A percentile compares a stretch with the other conserved stretches of the same genome.
These are phyloP conservation scores for Pseudogymnoascus sp. DNA, from an alignment of 2,329 filamentous ascomycete genomes.

Conservation along the genomic window DNA sequence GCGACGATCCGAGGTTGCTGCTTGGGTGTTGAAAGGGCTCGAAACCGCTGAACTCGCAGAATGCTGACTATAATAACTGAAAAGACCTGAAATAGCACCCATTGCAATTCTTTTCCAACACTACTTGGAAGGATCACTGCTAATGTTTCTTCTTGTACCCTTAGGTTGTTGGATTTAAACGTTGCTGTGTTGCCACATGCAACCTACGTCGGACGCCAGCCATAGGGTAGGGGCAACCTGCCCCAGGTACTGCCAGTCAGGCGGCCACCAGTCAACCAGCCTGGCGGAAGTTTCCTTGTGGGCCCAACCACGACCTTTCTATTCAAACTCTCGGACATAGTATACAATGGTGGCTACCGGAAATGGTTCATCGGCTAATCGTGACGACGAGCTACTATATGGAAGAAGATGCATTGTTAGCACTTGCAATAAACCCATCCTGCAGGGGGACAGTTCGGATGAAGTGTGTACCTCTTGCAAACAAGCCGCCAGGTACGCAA, in stretches of 20 bases:
- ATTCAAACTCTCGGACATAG: background rate
- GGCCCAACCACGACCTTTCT: background rate
- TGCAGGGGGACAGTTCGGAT: background rate
- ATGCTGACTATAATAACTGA: constrained; percentile 50
- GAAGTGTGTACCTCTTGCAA: background rate
- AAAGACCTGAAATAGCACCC: constrained; percentile 61
- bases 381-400: background rate
- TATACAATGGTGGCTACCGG: background rate
- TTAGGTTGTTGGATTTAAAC: no score
- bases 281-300: background rate
- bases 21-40: constrained; percentile 11
- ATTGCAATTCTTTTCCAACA: background rate
- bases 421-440: background rate
- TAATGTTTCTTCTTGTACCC: background rate
- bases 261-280: background rate
- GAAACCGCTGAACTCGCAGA: constrained; percentile 28
- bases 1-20: constrained; percentile 10
- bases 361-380: background rate
- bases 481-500: background rate
- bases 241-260: background rate
- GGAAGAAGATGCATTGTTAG: background rate
- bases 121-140: background rate
- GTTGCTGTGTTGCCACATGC: background rate
- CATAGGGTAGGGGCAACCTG: background rate
- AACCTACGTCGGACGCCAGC: background rate